These are phyloP conservation scores for Fusarium phyllophilum DNA, from an alignment of 2,329 filamentous ascomycete species.

Conservation along the genomic window DNA sequence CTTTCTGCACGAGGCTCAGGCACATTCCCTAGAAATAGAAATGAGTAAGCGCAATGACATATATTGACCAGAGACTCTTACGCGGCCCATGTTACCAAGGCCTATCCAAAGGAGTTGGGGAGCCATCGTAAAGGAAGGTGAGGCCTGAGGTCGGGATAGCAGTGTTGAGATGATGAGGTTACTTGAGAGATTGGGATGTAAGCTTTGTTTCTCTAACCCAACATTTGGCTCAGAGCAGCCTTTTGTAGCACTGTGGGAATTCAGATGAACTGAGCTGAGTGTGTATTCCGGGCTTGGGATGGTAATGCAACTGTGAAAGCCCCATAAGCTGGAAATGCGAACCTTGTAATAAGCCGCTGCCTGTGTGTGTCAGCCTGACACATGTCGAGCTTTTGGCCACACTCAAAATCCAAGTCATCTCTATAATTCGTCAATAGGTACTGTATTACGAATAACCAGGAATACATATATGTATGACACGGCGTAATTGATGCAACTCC, in stretches of 20 bases:
- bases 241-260: too few relatives aligned
- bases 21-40: not conserved
- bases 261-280: too few relatives aligned
- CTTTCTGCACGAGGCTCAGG: not conserved
- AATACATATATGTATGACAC: too few relatives aligned
- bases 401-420: too few relatives aligned
- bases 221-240: not conserved
- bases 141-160: not conserved
- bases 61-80: fast-evolving
- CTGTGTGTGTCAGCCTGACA: too few relatives aligned
- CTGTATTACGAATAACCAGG: too few relatives aligned
- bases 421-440: too few relatives aligned
- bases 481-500: fast-evolving
- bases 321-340: too few relatives aligned
- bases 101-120: not conserved
- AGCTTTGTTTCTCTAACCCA: too few relatives aligned
- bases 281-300: too few relatives aligned
- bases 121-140: not conserved
- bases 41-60: fast-evolving
- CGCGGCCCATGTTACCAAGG: not conserved
- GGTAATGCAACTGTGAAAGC: too few relatives aligned
- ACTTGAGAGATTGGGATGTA: not conserved
- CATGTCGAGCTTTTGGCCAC: too few relatives aligned
- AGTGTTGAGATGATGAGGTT: not conserved
- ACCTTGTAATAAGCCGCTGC: fast-evolving